These are phyloP conservation scores for Xanthoparmelia taractica DNA, from an alignment of 495 filamentous ascomycete species.

Conservation along the genomic window DNA sequence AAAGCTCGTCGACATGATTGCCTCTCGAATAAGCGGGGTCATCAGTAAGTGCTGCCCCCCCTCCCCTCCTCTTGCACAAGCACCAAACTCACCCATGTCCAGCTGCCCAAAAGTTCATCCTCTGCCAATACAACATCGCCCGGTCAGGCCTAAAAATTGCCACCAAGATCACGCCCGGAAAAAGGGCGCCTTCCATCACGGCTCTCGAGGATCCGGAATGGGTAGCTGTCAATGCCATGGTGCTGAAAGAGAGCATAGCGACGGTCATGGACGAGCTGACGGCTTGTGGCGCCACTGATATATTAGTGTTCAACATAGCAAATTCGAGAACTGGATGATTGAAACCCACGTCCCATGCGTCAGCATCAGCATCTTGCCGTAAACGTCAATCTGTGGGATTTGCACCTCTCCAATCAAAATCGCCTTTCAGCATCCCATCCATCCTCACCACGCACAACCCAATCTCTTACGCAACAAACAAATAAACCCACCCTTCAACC, in stretches of 20 bases:
- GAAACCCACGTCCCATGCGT: too few species aligned
- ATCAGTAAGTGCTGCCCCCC: conserved; percentile 53
- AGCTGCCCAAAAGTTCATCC: conserved; percentile 87
- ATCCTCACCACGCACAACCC: too few species aligned
- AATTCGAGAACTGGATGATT: conserved; percentile 56
- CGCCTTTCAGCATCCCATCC: too few species aligned
- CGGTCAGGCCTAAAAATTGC: conserved; percentile 57
- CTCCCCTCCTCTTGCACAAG: not conserved
- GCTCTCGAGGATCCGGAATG: conserved; percentile 79
- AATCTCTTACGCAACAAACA: too few species aligned
- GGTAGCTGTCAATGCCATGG: conserved; percentile 92
- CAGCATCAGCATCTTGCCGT: too few species aligned
- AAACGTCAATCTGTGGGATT: too few species aligned
- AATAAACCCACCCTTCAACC: too few species aligned
- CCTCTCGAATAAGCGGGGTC: conserved; percentile 77
- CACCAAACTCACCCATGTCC: conserved; percentile 12
- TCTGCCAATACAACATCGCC: conserved; percentile 93
- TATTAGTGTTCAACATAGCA: conserved; percentile 77
- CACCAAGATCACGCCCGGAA: conserved; percentile 82
- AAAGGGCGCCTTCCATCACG: conserved; percentile 86
- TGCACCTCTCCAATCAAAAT: too few species aligned
- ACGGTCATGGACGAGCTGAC: conserved; percentile 84
- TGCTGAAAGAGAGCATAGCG: conserved; percentile 82
- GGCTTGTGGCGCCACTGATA: conserved; percentile 74
- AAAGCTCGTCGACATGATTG: conserved; percentile 69